A percentile compares a stretch with the other conserved stretches of the same genome.
Conservation (phyloP, 2,329 filamentous ascomycete genomes). For the Paracorniculantispora psalliotae region DNA sequence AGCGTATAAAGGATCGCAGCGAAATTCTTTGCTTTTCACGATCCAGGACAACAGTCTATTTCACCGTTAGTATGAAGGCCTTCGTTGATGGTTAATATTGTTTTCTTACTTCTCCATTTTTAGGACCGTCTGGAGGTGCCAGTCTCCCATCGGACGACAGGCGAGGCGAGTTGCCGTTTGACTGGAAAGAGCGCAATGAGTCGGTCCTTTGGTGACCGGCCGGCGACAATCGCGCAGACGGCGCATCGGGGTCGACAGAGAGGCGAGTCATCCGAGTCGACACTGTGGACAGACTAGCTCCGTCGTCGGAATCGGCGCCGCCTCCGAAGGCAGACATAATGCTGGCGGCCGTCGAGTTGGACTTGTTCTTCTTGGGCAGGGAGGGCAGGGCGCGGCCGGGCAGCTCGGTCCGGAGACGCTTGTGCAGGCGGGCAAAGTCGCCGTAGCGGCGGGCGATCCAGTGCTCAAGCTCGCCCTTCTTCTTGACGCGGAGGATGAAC, state of each 20-base stretch:
- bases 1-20: constrained; percentile 82
- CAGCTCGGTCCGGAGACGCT: constrained; percentile 73
- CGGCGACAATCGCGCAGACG: constrained; percentile 21
- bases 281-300: constrained; percentile 72
- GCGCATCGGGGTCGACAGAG: constrained; percentile 21
- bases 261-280: constrained; percentile 60
- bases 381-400: constrained; percentile 86
- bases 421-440: constrained; percentile 78
- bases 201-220: constrained; percentile 22
- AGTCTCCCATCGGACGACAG: constrained; percentile 27
- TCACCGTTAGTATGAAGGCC: neutral
- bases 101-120: constrained; percentile 20
- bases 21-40: constrained; percentile 90
- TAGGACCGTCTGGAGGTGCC: constrained; percentile 23
- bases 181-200: constrained; percentile 24
- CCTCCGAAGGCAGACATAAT: constrained; percentile 50
- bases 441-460: constrained; percentile 84
- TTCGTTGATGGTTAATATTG: too few species aligned
- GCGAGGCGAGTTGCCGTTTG: constrained; percentile 27
- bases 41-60: constrained; percentile 60
- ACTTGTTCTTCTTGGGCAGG: constrained; percentile 88
- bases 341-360: constrained; percentile 60
- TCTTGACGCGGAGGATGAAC: constrained; percentile 83
- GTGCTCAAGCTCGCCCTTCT: constrained; percentile 66
- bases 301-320: constrained; percentile 70